These are phyloP conservation scores for Thermomucor indicae-seudaticae DNA, from an alignment of 371 early-diverging fungal species.

Conservation along the genomic window DNA sequence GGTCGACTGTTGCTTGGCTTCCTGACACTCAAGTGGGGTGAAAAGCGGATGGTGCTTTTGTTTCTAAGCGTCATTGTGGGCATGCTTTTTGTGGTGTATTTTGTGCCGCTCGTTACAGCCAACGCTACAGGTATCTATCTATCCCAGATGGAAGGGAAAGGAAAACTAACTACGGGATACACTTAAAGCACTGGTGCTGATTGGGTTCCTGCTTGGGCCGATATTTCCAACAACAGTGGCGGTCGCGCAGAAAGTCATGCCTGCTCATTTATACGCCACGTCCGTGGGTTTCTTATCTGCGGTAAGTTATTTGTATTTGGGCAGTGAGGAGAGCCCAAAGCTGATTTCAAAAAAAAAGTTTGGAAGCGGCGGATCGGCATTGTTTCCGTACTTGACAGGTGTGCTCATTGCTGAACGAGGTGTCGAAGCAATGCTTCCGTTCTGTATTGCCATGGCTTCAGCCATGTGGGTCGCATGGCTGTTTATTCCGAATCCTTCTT, in stretches of 20 bases:
- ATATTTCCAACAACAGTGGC: conserved; percentile 21
- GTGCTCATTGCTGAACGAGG: conserved; percentile 13
- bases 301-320: conserved; percentile 3
- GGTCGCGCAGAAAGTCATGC: conserved; percentile 10
- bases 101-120: conserved; percentile 9
- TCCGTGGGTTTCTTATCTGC: conserved; percentile 17
- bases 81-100: conserved; percentile 12
- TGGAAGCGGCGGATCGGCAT: conserved; percentile 19
- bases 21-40: conserved; percentile 16
- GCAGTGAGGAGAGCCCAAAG: neutral
- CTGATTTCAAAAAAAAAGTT: conserved; percentile 1
- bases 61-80: conserved; percentile 8
- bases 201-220: conserved; percentile 17
- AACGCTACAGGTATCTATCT: conserved; percentile 8
- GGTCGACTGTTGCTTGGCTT: conserved; percentile 18
- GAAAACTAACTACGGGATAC: neutral
- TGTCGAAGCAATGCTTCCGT: conserved; percentile 19
- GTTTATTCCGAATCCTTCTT: conserved; percentile 20
- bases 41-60: conserved; percentile 16
- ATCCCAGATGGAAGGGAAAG: neutral
- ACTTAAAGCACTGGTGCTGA: conserved; percentile 5
- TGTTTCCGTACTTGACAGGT: conserved; percentile 23
- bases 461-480: conserved; percentile 15
- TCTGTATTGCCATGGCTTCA: conserved; percentile 15
- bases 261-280: conserved; percentile 12